Percentiles rank a stretch among this genome's conserved stretches.
These are phyloP conservation scores for Senna tora DNA, from an alignment of 306 rosid genomes.

Conservation along the genomic window DNA sequence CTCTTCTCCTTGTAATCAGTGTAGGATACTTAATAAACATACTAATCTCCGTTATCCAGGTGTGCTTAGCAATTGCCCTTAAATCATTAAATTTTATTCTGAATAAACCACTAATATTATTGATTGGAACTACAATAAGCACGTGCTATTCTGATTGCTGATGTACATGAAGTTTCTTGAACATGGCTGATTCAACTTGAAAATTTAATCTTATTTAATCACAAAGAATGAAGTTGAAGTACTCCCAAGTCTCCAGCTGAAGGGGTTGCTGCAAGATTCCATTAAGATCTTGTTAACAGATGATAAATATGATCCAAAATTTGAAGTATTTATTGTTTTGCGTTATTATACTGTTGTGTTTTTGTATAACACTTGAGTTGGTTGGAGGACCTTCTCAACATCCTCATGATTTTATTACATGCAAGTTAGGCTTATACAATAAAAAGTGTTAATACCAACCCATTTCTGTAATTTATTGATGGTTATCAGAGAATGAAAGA, in stretches of 20 bases:
- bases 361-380: constrained; percentile 2
- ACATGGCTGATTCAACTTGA: constrained; percentile 3
- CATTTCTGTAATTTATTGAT: constrained; percentile 19
- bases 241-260: background rate
- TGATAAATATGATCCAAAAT: constrained; percentile 1
- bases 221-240: background rate
- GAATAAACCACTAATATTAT: background rate
- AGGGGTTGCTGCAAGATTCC: constrained; percentile 13
- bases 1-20: background rate
- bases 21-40: background rate
- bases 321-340: background rate
- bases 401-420: background rate
- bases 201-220: constrained; percentile 16
- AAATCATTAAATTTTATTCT: constrained; percentile 10
- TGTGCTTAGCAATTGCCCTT: background rate
- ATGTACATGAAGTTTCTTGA: background rate
- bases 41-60: background rate
- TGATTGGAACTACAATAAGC: background rate
- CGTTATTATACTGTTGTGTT: background rate
- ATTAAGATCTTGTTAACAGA: background rate
- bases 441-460: constrained; percentile 1
- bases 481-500: constrained; percentile 75
- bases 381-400: constrained; percentile 6
- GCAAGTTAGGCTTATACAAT: background rate
- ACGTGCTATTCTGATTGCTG: constrained; percentile 7